Evolutionary conservation across 495 filamentous ascomycete genomes (phyloP).

Genomic region (Cryomyces minteri): DNA sequence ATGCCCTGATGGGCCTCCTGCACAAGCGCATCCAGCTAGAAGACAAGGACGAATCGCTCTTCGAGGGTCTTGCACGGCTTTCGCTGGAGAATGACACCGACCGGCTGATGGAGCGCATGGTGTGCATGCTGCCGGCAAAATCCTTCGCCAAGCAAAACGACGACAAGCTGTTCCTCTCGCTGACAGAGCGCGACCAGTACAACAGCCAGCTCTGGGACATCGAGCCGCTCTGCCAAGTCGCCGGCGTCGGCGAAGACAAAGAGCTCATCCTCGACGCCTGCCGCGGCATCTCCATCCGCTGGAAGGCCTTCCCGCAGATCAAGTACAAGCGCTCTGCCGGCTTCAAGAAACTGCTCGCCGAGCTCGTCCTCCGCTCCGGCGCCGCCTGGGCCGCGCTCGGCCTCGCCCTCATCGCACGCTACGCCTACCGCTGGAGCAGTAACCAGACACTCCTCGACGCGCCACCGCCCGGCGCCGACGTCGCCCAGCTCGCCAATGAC

Average conservation of each 20-base stretch:
- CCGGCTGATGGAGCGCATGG: constrained; percentile 1
- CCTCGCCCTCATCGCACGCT: constrained; percentile 6
- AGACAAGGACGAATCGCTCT: not conserved
- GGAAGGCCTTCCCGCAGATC: constrained; percentile 9
- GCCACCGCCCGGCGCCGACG: too few relatives aligned
- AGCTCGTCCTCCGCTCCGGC: not conserved
- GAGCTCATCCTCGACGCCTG: constrained; percentile 2
- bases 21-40: not conserved
- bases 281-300: constrained; percentile 9
- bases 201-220: constrained; percentile 2
- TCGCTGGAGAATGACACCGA: constrained; percentile 2
- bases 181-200: not conserved
- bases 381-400: constrained; percentile 8
- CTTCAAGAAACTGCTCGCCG: constrained; percentile 2
- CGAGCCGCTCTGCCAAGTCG: constrained; percentile 1
- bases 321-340: not conserved
- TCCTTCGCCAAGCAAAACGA: not conserved
- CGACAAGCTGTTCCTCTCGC: not conserved
- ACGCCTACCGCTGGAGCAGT: not conserved
- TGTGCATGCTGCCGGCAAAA: not conserved
- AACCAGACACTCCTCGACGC: too few relatives aligned
- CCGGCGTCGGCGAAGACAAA: constrained; percentile 1
- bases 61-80: not conserved
- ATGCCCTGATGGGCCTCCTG: constrained; percentile 1
- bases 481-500: not conserved